Evolutionary conservation across 768 basidiomycete genomes (phyloP), one percentile per base, ranked within the genome.

Genomic region (Phanerodontia chrysosporium): DNA sequence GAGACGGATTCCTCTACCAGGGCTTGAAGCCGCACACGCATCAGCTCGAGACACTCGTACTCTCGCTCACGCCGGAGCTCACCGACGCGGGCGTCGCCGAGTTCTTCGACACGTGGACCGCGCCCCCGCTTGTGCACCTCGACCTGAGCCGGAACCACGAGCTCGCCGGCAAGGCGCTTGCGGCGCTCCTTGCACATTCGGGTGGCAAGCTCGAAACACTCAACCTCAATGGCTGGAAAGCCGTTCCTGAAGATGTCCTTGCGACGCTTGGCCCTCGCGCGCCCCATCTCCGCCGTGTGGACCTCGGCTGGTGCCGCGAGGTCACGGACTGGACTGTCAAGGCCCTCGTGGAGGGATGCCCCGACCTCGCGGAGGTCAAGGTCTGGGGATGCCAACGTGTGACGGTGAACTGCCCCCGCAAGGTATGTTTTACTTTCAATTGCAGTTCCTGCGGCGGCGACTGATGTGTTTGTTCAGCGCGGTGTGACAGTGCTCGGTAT

Each of bases 281-380:
- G 16, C 67, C 63, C 2, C 73, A 78, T 35, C 61, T 96, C 67
- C 73, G 69, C 64, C 79, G 75, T 67, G 61, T 98, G 42, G 90
- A 98, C 67, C 72, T 95, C 2, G 89, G 95, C 1, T 98, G 89
- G 83, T 94, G 94, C 65, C 76, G 95, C 49, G 80, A 82, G 22
- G 78, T 90, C 42, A 88, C 95, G 59, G 89, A 98, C 71, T 95
- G 89, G 66, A 78, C 89, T 2, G 73, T 98, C 62, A 87, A 90
- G 71, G 81, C 75, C 14, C 73, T 94, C 64, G 66, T 94, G 45
- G 76, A 81, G 13, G 72, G 67, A 0, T 79, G 80, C 55, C 53
- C 67, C 0, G 36, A 66, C 72, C 24, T 87, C 22, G 63, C 69
- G 57, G 74, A 76, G 35, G 66, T 87, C 63, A 80, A 75, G 57